Base-by-base conservation (phyloP, 2,329 filamentous ascomycete species). In the Zalaria sp. region DNA sequence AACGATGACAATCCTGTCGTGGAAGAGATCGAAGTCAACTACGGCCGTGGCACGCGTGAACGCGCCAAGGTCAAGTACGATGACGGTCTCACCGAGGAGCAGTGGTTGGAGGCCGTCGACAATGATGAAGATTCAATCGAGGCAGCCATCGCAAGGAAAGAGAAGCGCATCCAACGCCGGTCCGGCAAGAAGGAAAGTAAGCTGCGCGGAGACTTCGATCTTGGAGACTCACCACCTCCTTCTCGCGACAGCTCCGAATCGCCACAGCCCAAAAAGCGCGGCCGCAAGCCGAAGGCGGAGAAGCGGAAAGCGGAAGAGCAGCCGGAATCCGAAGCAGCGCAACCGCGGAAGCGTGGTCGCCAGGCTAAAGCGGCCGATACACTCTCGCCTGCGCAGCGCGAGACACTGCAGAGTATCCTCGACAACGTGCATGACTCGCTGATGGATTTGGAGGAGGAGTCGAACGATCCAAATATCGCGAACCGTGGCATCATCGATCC, bases 31-130 rank as follows among this genome's bases (percentile, higher is more conserved):
- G 81, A 84, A 47, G 85, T 91, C 49, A 71, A 79, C 28, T 68
- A 79, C 26, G 91, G 91, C 46, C 88, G 91, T 61, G 91, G 91
- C 53, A 89, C 89, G 48, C 83, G 91, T 67, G 91, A 98, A 65
- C 81, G 93, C 46, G 95, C 87, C 51, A 81, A 86, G 56, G 88
- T 95, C 54, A 83, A 83, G 61, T 98, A 98, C 53, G 91, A 98
- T 54, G 91, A 98, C 56, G 91, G 93, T 40, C 77, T 98, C 27
- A 96, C 91, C 0, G 93, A 98, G 65, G 91, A 98, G 66, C 93
- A 98, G 62, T 98, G 91, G 91, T 75, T 96, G 40, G 89, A 94
- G 69, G 91, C 91, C 41, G 89, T 98, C 28, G 91, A 98, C 58
- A 89, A 93, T 46, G 88, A 95, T 39, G 91, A 98, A 1, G 91